Evolutionary conservation across 164 flowering plant genomes (phyloP).

Genomic region (Aristolochia contorta): DNA sequence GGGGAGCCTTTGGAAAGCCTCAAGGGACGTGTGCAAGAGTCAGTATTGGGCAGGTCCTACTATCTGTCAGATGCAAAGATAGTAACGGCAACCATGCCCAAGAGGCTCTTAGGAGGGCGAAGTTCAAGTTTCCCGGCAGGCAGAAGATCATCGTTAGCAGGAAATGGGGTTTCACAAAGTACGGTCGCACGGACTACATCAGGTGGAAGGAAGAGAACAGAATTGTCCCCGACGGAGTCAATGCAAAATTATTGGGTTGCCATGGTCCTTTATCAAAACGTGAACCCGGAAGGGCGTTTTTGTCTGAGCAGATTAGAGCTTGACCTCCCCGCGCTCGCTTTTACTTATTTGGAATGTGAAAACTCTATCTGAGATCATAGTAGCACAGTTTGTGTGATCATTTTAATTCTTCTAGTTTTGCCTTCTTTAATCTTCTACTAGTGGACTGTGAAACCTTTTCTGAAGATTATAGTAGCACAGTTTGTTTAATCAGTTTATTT

Average conservation of each 20-base stretch:
- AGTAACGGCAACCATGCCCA: conserved; percentile 19
- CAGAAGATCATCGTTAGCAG: conserved; percentile 33
- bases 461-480: too few species aligned
- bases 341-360: too few species aligned
- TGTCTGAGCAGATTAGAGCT: not conserved
- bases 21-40: conserved; percentile 28
- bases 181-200: conserved; percentile 29
- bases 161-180: conserved; percentile 30
- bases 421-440: too few species aligned
- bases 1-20: conserved; percentile 35
- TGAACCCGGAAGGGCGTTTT: conserved; percentile 19
- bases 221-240: conserved; percentile 41
- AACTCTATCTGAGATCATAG: too few species aligned
- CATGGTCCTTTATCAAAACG: conserved; percentile 19
- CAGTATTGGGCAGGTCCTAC: conserved; percentile 24
- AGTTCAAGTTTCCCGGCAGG: conserved; percentile 32
- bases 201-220: conserved; percentile 34
- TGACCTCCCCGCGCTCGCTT: too few species aligned
- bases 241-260: conserved; percentile 46
- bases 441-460: too few species aligned
- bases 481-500: too few species aligned
- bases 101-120: conserved; percentile 25
- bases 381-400: too few species aligned
- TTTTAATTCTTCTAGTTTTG: too few species aligned
- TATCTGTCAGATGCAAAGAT: conserved; percentile 32